Evolutionary conservation across 2,329 filamentous ascomycete species (phyloP).

Genomic region (Aspergillus versicolor): DNA sequence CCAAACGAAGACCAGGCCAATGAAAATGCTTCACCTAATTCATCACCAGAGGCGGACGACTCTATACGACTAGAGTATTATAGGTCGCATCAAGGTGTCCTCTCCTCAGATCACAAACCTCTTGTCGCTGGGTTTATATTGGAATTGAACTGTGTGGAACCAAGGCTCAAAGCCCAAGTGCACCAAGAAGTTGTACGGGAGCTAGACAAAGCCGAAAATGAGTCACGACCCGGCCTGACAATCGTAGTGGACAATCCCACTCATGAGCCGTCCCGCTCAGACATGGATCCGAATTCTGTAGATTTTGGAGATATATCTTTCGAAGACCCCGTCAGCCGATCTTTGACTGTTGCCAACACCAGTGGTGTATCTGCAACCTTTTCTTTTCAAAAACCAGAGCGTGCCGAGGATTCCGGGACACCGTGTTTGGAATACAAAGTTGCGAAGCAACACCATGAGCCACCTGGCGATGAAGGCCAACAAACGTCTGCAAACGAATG

Average conservation of each 20-base stretch:
- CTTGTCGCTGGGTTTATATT: constrained; percentile 79
- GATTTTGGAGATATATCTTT: constrained; percentile 77
- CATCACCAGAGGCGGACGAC: constrained; percentile 43
- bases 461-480: constrained; percentile 27
- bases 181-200: constrained; percentile 85
- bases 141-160: constrained; percentile 81
- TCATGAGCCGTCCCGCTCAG: constrained; percentile 32
- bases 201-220: constrained; percentile 87
- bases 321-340: constrained; percentile 62
- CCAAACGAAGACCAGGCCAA: constrained; percentile 54
- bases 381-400: constrained; percentile 69
- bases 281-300: constrained; percentile 55
- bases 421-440: constrained; percentile 73
- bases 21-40: constrained; percentile 30
- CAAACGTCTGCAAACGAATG: constrained; percentile 49
- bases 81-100: constrained; percentile 81
- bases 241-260: constrained; percentile 69
- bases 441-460: constrained; percentile 49
- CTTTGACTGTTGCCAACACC: constrained; percentile 87
- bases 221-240: constrained; percentile 77
- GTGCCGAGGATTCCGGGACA: constrained; percentile 45
- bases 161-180: constrained; percentile 77
- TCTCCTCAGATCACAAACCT: constrained; percentile 95
- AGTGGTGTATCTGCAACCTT: constrained; percentile 77
- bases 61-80: constrained; percentile 66